Percentiles rank a stretch among this genome's conserved stretches.
Conservation (phyloP, 331 rosid species). For the Spiraea crenata region DNA sequence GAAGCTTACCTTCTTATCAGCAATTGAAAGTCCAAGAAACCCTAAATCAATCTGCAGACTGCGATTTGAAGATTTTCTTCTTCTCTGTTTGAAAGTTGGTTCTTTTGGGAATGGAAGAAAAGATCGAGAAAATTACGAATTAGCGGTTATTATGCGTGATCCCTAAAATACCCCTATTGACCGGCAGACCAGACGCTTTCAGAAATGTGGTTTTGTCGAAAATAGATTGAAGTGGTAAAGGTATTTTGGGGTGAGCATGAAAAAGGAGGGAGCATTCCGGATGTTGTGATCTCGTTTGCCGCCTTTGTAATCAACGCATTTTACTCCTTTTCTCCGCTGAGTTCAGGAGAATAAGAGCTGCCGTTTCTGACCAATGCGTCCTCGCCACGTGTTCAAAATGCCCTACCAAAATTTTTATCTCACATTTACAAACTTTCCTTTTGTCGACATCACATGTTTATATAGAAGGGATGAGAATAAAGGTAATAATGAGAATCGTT, state of each 20-base stretch:
- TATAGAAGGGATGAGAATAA: too few species aligned
- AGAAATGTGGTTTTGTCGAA: not conserved
- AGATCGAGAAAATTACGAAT: not conserved
- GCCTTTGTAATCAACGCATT: not conserved
- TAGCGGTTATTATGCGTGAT: conserved; percentile 1
- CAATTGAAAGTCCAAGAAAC: not conserved
- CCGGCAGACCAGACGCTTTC: not conserved
- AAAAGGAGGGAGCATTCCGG: not conserved
- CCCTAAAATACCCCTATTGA: conserved; percentile 1
- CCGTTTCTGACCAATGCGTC: not conserved
- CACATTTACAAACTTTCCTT: not conserved
- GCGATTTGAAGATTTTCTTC: not conserved
- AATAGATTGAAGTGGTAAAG: not conserved
- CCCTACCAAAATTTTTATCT: too few species aligned
- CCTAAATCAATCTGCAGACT: not conserved
- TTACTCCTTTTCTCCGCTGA: not conserved
- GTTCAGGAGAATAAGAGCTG: not conserved
- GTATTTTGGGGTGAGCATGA: not conserved
- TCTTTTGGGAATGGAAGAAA: not conserved
- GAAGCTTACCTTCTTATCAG: not conserved
- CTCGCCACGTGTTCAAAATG: not conserved
- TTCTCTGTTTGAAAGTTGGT: not conserved
- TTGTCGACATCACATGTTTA: too few species aligned
- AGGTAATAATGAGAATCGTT: too few species aligned
- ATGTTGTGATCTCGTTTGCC: not conserved